Conservation (phyloP, 208 protist genomes). For the Leishmania gerbilli region DNA sequence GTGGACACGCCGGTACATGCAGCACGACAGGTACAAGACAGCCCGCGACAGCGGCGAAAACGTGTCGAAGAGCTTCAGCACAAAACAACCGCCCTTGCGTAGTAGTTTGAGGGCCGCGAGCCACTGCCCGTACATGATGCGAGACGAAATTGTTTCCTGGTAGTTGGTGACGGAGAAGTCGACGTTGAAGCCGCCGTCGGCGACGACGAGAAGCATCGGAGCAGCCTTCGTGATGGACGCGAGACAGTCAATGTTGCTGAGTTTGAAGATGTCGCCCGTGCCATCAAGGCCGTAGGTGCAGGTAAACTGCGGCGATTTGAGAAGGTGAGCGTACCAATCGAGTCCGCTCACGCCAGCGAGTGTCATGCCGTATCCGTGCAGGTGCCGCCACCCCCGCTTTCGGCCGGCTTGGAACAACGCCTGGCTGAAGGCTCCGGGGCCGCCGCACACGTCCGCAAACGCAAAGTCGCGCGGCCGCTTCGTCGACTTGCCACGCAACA, state of each 20-base stretch:
- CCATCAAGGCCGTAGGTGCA: constrained; percentile 84
- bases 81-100: constrained; percentile 64
- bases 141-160: constrained; percentile 89
- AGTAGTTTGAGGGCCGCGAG: constrained; percentile 76
- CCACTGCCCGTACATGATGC: constrained; percentile 89
- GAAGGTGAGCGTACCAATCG: constrained; percentile 84
- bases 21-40: constrained; percentile 82
- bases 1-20: constrained; percentile 82
- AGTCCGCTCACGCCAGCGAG: constrained; percentile 59
- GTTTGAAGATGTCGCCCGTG: constrained; percentile 82
- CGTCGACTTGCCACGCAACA: constrained; percentile 18
- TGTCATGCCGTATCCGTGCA: constrained; percentile 88
- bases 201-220: constrained; percentile 81
- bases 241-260: constrained; percentile 82
- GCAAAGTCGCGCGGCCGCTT: constrained; percentile 31
- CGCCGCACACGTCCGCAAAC: constrained; percentile 91
- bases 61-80: constrained; percentile 93
- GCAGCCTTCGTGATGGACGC: constrained; percentile 36
- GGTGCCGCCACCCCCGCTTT: constrained; percentile 34
- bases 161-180: constrained; percentile 71
- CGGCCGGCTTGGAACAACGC: constrained; percentile 55
- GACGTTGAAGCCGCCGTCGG: constrained; percentile 89
- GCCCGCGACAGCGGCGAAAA: constrained; percentile 81
- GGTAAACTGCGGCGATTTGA: constrained; percentile 49
- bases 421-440: constrained; percentile 89